Evolutionary conservation across 1,139 yeast genomes (phyloP).

Genomic region (Sugiyamaella novakii): DNA sequence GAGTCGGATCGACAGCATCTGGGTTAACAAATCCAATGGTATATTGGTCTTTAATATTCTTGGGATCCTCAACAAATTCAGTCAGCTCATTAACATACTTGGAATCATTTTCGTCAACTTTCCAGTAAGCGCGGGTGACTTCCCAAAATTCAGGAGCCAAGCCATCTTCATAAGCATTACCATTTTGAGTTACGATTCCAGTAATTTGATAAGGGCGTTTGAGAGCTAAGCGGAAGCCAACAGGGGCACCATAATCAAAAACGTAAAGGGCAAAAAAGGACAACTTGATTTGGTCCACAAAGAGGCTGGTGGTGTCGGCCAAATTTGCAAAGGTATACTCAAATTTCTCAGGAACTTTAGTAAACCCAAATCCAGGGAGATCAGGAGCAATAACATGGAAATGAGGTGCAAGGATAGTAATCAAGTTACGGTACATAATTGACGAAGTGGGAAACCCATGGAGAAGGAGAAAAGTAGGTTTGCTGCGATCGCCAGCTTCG

Average conservation of each 20-base stretch:
- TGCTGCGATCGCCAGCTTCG: constrained; percentile 44
- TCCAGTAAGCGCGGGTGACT: constrained; percentile 44
- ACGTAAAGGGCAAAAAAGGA: constrained; percentile 43
- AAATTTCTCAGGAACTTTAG: constrained; percentile 40
- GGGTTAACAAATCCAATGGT: constrained; percentile 38
- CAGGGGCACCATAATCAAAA: constrained; percentile 52
- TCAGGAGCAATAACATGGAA: constrained; percentile 51
- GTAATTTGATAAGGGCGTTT: constrained; percentile 40
- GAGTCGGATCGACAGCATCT: constrained; percentile 41
- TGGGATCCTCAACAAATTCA: constrained; percentile 30
- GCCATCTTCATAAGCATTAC: constrained; percentile 51
- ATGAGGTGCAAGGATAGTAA: constrained; percentile 43
- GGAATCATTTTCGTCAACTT: constrained; percentile 25
- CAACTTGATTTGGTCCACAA: constrained; percentile 40
- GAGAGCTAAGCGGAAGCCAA: constrained; percentile 45
- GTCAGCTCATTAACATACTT: constrained; percentile 29
- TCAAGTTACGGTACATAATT: constrained; percentile 44
- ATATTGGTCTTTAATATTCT: constrained; percentile 41
- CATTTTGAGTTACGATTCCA: constrained; percentile 47
- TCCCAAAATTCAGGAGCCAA: constrained; percentile 45
- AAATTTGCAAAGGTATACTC: constrained; percentile 42
- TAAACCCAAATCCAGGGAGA: constrained; percentile 49
- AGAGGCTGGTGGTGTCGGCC: constrained; percentile 41
- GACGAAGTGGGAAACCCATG: constrained; percentile 53
- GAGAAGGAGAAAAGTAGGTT: constrained; percentile 44